phyloP scores from a whole-genome alignment of 176 grass and related monocot species.

The Triticum turgidum region DNA sequence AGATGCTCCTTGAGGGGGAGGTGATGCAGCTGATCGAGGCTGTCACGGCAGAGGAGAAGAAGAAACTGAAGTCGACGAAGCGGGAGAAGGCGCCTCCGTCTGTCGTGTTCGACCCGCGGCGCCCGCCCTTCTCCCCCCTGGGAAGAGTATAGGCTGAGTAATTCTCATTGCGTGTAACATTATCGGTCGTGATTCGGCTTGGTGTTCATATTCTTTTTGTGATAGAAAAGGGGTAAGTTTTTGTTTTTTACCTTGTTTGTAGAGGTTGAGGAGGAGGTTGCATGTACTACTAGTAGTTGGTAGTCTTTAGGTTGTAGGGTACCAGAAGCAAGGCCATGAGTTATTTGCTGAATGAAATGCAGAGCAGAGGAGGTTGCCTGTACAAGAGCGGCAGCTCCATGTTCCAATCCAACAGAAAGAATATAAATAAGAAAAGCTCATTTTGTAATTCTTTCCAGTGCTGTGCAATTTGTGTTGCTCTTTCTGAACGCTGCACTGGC shows the following conservation, averaged over 20 bases:
- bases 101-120: constrained; percentile 38
- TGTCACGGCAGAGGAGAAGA: constrained; percentile 75
- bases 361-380: neutral
- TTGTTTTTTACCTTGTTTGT: constrained; percentile 23
- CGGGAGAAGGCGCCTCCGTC: constrained; percentile 57
- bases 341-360: constrained; percentile 18
- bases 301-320: constrained; percentile 25
- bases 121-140: constrained; percentile 74
- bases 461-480: neutral
- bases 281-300: neutral
- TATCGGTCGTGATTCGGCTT: constrained; percentile 1
- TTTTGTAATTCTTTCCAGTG: neutral
- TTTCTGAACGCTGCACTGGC: neutral
- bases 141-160: constrained; percentile 58
- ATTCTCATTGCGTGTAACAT: neutral
- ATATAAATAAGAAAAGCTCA: constrained; percentile 16
- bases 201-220: constrained; percentile 41
- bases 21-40: constrained; percentile 81
- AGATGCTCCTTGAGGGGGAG: constrained; percentile 87
- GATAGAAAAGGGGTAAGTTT: constrained; percentile 15
- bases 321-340: neutral
- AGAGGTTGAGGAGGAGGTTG: neutral
- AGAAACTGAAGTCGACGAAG: constrained; percentile 43
- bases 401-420: constrained; percentile 3
- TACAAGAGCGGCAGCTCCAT: neutral